Evolutionary conservation across 352 stramenopile species (phyloP).

Genomic region (Phytophthora sp.): DNA sequence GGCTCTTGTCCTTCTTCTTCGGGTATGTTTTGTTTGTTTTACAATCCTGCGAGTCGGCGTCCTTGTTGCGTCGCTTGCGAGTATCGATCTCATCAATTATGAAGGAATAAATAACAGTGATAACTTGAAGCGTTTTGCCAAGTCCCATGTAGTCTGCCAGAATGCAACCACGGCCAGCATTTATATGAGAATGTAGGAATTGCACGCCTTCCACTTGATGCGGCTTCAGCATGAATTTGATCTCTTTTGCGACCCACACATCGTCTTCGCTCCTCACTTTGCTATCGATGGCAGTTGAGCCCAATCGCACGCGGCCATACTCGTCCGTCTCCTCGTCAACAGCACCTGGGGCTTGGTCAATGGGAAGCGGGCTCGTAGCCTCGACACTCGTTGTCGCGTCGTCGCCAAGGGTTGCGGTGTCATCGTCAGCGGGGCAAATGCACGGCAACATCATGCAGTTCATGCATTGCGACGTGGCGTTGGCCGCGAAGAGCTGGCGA

Average conservation of each 20-base stretch:
- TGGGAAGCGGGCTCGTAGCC: constrained; percentile 42
- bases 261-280: constrained; percentile 18
- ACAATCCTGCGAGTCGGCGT: background rate
- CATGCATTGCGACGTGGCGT: constrained; percentile 65
- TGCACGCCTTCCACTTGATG: constrained; percentile 78
- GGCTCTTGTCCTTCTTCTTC: background rate
- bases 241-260: constrained; percentile 75
- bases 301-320: constrained; percentile 62
- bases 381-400: constrained; percentile 58
- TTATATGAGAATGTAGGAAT: constrained; percentile 72
- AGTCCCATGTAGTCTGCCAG: constrained; percentile 92
- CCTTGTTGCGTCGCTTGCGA: constrained; percentile 7
- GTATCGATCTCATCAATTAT: constrained; percentile 58
- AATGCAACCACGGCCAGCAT: constrained; percentile 73
- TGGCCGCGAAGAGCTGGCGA: constrained; percentile 56
- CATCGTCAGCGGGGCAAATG: constrained; percentile 76
- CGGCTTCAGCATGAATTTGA: constrained; percentile 78
- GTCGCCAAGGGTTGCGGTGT: constrained; percentile 28
- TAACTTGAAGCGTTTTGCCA: constrained; percentile 89
- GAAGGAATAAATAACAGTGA: constrained; percentile 86
- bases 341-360: constrained; percentile 24
- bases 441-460: constrained; percentile 83
- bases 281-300: constrained; percentile 2
- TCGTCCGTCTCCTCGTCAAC: constrained; percentile 48
- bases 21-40: background rate